Base-by-base conservation (phyloP, 768 basidiomycete genomes). In the Mycena leptocephala region DNA sequence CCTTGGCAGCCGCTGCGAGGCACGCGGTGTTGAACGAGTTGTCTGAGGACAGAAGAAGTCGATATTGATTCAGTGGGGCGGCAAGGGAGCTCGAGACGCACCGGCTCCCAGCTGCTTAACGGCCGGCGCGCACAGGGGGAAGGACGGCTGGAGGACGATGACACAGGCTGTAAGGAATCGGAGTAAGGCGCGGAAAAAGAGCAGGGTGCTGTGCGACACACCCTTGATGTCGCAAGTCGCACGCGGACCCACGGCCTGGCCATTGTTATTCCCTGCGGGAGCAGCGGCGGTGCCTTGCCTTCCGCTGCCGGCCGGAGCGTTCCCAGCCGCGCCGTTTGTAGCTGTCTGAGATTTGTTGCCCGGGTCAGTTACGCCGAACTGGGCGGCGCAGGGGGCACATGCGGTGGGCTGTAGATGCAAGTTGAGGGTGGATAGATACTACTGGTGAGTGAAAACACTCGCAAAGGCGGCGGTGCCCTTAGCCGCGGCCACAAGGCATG, bases 151-250 rank as follows among this genome's bases (percentile, higher is more conserved):
- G 18, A 46, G 43, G 43, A 18, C 43, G 9, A 46, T 20, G 43
- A 46, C 43, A 20, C 43, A 59, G 18, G 58, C 58, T 59, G 26
- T 58, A 30, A 35, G 30, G 22, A 59, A 59, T 59, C 10, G 30
- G 30, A 33, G 9, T 33, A 30, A 59, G 2, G 2, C 30, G 22
- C 32, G 58, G 32, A 33, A 33, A 59, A 59, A 33, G 33, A 33
- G 3, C 58, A 35, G 32, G 55, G 55, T 58, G 30, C 58, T 59
- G 16, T 33, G 22, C 1, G 58, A 59, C 39, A 13, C 14, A 64
- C 62, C 62, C 39, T 64, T 43, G 62, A 64, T 64, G 41, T 64
- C 62, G 28, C 39, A 64, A 43, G 62, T 46, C 32, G 62, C 37
- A 35, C 62, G 62, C 39, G 41, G 37, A 28, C 32, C 24, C n/a